These are phyloP conservation scores for Penicillium daleae DNA, from an alignment of 495 filamentous ascomycete species.

Conservation along the genomic window DNA sequence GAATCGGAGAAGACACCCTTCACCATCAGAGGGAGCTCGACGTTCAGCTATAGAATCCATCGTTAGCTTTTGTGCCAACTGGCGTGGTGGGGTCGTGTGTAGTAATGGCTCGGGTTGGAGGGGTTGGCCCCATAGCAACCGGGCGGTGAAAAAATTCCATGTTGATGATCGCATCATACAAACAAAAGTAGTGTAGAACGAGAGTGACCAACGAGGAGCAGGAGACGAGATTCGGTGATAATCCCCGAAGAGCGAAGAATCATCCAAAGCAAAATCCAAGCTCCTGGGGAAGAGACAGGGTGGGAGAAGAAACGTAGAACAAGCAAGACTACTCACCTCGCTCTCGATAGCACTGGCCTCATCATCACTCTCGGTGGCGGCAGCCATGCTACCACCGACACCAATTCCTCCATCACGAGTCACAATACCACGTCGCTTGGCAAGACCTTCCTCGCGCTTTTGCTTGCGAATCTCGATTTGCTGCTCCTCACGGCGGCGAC, in stretches of 20 bases:
- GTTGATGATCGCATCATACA: slow-evolving; percentile 40
- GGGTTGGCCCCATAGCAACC: slow-evolving; percentile 38
- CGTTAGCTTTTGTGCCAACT: slow-evolving; percentile 38
- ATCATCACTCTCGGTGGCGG: slow-evolving; percentile 94
- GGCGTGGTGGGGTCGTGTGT: slow-evolving; percentile 25
- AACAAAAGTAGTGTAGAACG: slow-evolving; percentile 23
- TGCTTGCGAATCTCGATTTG: slow-evolving; percentile 98
- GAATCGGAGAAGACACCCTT: slow-evolving; percentile 97
- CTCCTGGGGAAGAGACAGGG: background rate
- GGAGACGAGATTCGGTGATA: background rate
- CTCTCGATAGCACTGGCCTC: slow-evolving; percentile 91
- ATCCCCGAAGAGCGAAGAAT: background rate
- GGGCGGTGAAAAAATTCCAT: slow-evolving; percentile 49
- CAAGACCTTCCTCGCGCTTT: slow-evolving; percentile 97
- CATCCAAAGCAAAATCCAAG: background rate
- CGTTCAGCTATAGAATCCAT: slow-evolving; percentile 72
- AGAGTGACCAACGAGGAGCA: slow-evolving; percentile 8
- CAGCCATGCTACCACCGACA: slow-evolving; percentile 82
- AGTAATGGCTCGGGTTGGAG: slow-evolving; percentile 29
- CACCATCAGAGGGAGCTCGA: slow-evolving; percentile 98
- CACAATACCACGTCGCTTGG: slow-evolving; percentile 93
- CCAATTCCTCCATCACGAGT: slow-evolving; percentile 71
- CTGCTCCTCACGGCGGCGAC: slow-evolving; percentile 97
- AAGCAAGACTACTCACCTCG: slow-evolving; percentile 77
- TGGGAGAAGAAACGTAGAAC: slow-evolving; percentile 20